Percentiles rank a stretch among this genome's conserved stretches.
Conservation (phyloP, 345 rosid genomes). For the Odontarrhena argentea region DNA sequence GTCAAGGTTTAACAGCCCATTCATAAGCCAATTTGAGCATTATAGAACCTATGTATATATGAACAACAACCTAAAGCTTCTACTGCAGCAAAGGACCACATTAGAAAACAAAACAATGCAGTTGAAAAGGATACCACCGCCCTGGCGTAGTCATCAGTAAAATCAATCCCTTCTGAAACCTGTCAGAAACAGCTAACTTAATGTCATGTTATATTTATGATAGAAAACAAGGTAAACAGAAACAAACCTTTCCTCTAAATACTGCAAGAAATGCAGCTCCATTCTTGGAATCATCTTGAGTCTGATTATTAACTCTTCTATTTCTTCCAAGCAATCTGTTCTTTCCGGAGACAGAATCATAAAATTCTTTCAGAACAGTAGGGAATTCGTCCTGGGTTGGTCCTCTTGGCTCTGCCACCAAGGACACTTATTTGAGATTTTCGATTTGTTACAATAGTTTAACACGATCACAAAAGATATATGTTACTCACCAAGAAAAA, state of each 20-base stretch:
- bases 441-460: conserved; percentile 14
- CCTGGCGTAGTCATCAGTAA: conserved; percentile 94
- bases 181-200: conserved; percentile 41
- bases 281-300: conserved; percentile 44
- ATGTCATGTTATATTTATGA: neutral
- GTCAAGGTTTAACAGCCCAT: conserved; percentile 53
- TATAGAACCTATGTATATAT: conserved; percentile 4
- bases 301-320: conserved; percentile 56
- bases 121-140: conserved; percentile 84
- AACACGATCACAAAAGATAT: neutral
- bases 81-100: conserved; percentile 26
- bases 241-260: conserved; percentile 85
- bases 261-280: conserved; percentile 98
- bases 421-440: conserved; percentile 24
- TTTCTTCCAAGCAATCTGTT: conserved; percentile 50
- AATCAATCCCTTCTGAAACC: conserved; percentile 99
- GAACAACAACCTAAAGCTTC: conserved; percentile 5
- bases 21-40: no score
- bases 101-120: conserved; percentile 22
- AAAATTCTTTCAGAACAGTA: conserved; percentile 70
- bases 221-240: conserved; percentile 15
- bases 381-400: conserved; percentile 86
- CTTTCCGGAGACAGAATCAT: conserved; percentile 52
- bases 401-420: conserved; percentile 82
- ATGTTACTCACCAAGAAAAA: conserved; percentile 65